Evolutionary conservation across 208 protist species (phyloP).

Genomic region (Entamoeba moshkovskii): DNA sequence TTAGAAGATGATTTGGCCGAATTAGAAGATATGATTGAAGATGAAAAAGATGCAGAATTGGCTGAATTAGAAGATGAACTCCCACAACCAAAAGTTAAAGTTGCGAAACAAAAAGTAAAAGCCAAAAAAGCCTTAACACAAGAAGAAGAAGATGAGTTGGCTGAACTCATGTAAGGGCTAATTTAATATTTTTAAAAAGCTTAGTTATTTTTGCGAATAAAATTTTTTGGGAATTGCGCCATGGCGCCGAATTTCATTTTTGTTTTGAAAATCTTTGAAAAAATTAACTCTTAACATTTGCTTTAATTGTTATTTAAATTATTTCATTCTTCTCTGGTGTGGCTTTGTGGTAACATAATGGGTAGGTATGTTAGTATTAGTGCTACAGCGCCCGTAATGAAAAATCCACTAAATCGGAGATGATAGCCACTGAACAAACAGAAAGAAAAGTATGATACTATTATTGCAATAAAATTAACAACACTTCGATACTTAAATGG

Average conservation of each 20-base stretch:
- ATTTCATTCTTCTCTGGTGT: too few species aligned
- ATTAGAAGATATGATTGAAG: not conserved
- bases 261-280: too few species aligned
- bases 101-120: not conserved
- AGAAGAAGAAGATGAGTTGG: not conserved
- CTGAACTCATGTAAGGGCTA: not conserved
- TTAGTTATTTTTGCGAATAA: too few species aligned
- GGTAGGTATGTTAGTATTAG: not conserved
- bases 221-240: too few species aligned
- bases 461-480: not conserved
- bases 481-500: not conserved
- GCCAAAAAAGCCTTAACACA: not conserved
- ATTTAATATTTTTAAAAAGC: too few species aligned
- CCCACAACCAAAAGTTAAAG: not conserved
- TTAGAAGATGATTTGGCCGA: not conserved
- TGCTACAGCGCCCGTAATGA: not conserved
- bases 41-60: not conserved
- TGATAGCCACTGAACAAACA: not conserved
- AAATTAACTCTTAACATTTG: too few species aligned
- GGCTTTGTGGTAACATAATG: too few species aligned
- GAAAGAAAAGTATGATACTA: not conserved
- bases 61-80: not conserved
- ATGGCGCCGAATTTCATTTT: too few species aligned
- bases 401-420: not conserved
- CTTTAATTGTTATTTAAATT: too few species aligned